phyloP scores from a whole-genome alignment of 208 protist genomes.

The Acanthamoeba comandoni region DNA sequence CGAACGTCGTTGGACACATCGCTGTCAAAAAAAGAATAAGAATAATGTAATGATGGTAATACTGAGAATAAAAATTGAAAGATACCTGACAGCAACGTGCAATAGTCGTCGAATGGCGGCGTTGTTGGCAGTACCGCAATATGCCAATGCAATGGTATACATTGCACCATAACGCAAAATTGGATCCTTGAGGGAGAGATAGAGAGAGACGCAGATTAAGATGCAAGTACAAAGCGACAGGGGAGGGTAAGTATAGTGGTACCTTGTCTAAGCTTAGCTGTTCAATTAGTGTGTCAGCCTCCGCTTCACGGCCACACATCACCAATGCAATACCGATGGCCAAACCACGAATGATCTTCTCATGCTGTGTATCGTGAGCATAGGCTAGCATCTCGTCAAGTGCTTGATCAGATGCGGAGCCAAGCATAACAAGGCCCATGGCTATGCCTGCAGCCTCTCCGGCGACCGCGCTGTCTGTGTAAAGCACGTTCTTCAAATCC shows the following conservation, averaged over 20 bases:
- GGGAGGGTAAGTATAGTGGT: background rate
- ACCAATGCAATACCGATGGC: constrained; percentile 96
- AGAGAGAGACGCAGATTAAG: background rate
- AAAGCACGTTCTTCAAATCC: constrained; percentile 94
- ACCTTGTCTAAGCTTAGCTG: constrained; percentile 92
- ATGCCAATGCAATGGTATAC: constrained; percentile 97
- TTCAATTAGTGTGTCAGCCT: constrained; percentile 94
- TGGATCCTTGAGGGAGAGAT: constrained; percentile 88
- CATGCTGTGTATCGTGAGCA: constrained; percentile 97
- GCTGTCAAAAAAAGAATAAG: constrained; percentile 84
- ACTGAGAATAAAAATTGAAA: constrained; percentile 20
- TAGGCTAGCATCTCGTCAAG: constrained; percentile 94
- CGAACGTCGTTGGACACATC: constrained; percentile 98
- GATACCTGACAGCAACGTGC: constrained; percentile 92
- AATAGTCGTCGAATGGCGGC: constrained; percentile 95
- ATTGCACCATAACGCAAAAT: constrained; percentile 97
- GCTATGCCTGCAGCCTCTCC: constrained; percentile 97
- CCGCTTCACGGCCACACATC: constrained; percentile 96
- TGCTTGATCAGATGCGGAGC: constrained; percentile 89
- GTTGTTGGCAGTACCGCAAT: constrained; percentile 95
- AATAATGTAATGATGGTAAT: background rate
- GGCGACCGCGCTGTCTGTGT: constrained; percentile 95
- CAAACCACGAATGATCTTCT: constrained; percentile 98
- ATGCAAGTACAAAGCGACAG: background rate
- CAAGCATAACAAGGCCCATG: constrained; percentile 98